Evolutionary conservation across 169 alveolate species (phyloP).

Genomic region (Plasmodium chabaudi): DNA sequence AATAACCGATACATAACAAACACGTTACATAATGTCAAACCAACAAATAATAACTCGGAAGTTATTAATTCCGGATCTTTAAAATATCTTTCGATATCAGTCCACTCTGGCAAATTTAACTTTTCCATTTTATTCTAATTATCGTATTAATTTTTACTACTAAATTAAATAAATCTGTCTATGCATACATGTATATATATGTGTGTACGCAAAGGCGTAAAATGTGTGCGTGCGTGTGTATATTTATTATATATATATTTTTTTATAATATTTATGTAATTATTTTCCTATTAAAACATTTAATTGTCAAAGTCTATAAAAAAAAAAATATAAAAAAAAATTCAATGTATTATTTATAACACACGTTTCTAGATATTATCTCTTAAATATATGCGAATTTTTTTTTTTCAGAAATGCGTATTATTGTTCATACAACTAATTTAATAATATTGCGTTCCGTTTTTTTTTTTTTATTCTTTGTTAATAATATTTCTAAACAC

Average conservation of each 20-base stretch:
- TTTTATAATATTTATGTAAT: conserved; percentile 16
- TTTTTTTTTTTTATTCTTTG: conserved; percentile 10
- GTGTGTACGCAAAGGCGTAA: neutral
- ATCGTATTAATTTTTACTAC: neutral
- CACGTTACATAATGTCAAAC: conserved; percentile 91
- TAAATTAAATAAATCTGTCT: conserved; percentile 7
- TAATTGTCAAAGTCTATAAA: conserved; percentile 44
- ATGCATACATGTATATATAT: conserved; percentile 30
- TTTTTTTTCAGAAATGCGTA: conserved; percentile 5
- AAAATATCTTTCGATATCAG: conserved; percentile 86
- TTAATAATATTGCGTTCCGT: neutral
- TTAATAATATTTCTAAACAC: conserved; percentile 15
- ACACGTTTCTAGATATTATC: neutral
- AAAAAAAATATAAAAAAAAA: conserved; percentile 19
- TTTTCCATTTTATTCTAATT: conserved; percentile 46
- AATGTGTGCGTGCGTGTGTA: conserved; percentile 1
- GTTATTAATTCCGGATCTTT: conserved; percentile 91
- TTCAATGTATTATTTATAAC: conserved; percentile 3
- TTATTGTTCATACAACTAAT: neutral
- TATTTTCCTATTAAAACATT: conserved; percentile 6
- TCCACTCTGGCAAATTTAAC: conserved; percentile 82
- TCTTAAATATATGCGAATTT: conserved; percentile 3
- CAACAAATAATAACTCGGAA: conserved; percentile 89
- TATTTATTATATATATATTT: neutral
- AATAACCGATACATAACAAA: conserved; percentile 92